Conservation (phyloP, 108 stramenopile genomes). For the Schizochytrium sp. region DNA sequence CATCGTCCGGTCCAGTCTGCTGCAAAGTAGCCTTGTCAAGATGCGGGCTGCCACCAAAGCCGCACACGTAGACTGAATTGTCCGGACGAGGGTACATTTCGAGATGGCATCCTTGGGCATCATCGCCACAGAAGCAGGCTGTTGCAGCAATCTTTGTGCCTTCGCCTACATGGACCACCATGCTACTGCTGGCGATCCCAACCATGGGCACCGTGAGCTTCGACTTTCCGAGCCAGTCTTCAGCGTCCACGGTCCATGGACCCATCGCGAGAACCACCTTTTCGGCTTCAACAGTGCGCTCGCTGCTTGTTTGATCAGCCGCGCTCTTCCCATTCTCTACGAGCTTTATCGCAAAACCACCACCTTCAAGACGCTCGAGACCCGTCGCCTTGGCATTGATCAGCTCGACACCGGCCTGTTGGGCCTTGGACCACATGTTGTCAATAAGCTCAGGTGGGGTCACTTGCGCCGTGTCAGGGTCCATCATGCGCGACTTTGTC, state of each 20-base stretch:
- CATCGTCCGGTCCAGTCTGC: conserved; percentile 53
- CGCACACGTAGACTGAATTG: conserved; percentile 80
- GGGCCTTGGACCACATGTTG: conserved; percentile 36
- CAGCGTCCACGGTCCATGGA: conserved; percentile 25
- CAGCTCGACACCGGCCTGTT: conserved; percentile 34
- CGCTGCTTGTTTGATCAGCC: neutral
- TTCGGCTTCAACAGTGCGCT: neutral
- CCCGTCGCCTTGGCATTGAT: conserved; percentile 31
- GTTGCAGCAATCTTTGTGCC: conserved; percentile 63
- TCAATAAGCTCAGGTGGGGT: conserved; percentile 54
- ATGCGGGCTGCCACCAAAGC: conserved; percentile 85
- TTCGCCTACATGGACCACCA: conserved; percentile 25
- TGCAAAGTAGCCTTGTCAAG: conserved; percentile 60
- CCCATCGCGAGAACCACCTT: conserved; percentile 26
- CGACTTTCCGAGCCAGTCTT: conserved; percentile 24
- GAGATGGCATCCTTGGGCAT: conserved; percentile 66
- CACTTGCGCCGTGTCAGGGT: conserved; percentile 61
- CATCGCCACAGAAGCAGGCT: conserved; percentile 90
- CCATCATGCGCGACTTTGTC: neutral
- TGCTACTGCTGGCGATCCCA: conserved; percentile 40
- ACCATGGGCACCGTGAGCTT: conserved; percentile 24
- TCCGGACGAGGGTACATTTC: conserved; percentile 45
- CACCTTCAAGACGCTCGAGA: neutral
- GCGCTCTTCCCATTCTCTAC: neutral
- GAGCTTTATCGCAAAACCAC: neutral